phyloP scores from a whole-genome alignment of 2,329 filamentous ascomycete species.

The Talaromyces sp. region DNA sequence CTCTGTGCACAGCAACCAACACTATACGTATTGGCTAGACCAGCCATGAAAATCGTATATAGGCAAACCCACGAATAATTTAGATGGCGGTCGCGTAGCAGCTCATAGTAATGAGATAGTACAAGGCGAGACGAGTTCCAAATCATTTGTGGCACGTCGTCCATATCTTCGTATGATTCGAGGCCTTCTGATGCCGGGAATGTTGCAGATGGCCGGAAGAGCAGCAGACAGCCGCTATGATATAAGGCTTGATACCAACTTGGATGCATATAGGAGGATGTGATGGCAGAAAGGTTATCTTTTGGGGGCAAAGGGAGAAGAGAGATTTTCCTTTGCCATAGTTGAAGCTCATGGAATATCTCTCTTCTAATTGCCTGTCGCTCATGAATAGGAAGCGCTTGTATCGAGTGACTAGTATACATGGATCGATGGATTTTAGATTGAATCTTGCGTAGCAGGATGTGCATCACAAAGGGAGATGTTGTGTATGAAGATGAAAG shows the following conservation, averaged over 20 bases:
- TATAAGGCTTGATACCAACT: constrained; percentile 8
- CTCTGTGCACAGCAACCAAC: constrained; percentile 12
- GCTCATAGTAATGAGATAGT: constrained; percentile 7
- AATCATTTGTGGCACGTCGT: constrained; percentile 5
- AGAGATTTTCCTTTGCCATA: neutral
- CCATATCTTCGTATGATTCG: neutral
- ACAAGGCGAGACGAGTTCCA: constrained; percentile 7
- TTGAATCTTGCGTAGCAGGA: constrained; percentile 2
- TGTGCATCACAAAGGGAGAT: constrained; percentile 5
- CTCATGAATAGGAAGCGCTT: neutral
- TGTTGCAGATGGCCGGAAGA: constrained; percentile 5
- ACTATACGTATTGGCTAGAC: constrained; percentile 13
- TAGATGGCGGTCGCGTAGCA: constrained; percentile 11
- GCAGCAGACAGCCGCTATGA: constrained; percentile 5
- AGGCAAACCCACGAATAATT: constrained; percentile 17
- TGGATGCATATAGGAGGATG: constrained; percentile 1
- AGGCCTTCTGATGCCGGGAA: constrained; percentile 5
- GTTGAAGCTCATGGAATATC: constrained; percentile 1
- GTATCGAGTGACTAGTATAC: constrained; percentile 5
- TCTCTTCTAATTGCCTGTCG: constrained; percentile 2
- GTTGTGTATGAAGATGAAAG: neutral
- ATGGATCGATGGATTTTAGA: constrained; percentile 6
- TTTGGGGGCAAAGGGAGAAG: neutral
- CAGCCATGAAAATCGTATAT: constrained; percentile 17
- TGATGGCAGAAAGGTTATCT: neutral